A percentile compares a stretch with the other conserved stretches of the same genome.
Evolutionary conservation across 1,139 yeast genomes (phyloP).

Genomic region (Pichia sp.): DNA sequence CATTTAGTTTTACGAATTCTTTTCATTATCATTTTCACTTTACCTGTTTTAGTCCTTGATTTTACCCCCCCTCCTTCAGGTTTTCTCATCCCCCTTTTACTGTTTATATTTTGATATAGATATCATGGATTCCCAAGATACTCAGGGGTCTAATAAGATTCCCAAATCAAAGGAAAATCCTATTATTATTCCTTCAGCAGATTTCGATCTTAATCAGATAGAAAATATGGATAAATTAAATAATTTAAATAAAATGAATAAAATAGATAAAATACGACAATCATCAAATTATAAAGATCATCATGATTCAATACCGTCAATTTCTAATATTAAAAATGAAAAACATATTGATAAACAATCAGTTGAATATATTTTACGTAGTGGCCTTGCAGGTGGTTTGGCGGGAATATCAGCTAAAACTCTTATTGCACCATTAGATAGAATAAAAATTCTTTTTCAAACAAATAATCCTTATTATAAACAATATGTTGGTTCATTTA

Average conservation of each 20-base stretch:
- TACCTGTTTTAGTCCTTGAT: too few relatives aligned
- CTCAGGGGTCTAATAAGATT: too few relatives aligned
- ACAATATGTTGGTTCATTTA: constrained; percentile 72
- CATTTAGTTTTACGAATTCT: too few relatives aligned
- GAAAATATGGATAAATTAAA: not conserved
- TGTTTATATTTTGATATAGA: too few relatives aligned
- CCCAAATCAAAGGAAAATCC: too few relatives aligned
- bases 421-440: constrained; percentile 88
- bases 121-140: too few relatives aligned
- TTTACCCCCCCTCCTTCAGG: too few relatives aligned
- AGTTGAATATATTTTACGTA: constrained; percentile 67
- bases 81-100: too few relatives aligned
- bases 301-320: not conserved
- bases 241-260: too few relatives aligned
- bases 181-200: constrained; percentile 9
- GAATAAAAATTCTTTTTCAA: constrained; percentile 91
- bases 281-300: too few relatives aligned
- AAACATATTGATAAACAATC: constrained; percentile 55
- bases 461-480: constrained; percentile 87
- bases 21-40: too few relatives aligned
- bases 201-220: constrained; percentile 7
- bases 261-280: too few relatives aligned
- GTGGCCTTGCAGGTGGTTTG: constrained; percentile 91
- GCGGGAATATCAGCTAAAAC: constrained; percentile 97
- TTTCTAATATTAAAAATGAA: not conserved